Conservation (phyloP, 345 rosid species). For the Moringa oleifera region DNA sequence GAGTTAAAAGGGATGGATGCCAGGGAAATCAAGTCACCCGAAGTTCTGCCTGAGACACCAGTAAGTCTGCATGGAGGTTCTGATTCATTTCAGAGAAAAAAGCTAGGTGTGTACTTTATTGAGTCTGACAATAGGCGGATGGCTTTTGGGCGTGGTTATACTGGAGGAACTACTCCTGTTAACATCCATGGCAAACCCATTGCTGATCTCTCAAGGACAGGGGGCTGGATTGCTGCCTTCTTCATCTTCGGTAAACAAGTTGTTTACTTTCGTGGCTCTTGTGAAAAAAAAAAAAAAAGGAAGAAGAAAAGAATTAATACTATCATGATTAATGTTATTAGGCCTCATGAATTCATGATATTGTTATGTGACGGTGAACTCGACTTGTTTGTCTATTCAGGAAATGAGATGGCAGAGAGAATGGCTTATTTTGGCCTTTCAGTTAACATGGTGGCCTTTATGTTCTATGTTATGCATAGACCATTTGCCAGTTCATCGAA, state of each 20-base stretch:
- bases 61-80: slow-evolving; percentile 24
- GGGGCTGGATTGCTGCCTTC: slow-evolving; percentile 87
- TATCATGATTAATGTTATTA: no score
- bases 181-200: slow-evolving; percentile 79
- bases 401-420: slow-evolving; percentile 95
- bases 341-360: no score
- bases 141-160: slow-evolving; percentile 76
- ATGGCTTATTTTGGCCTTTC: slow-evolving; percentile 93
- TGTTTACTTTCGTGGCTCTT: background rate
- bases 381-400: slow-evolving; percentile 24
- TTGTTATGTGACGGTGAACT: background rate
- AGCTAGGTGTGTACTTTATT: slow-evolving; percentile 56
- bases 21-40: slow-evolving; percentile 59
- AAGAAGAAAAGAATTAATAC: no score
- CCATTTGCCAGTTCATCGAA: slow-evolving; percentile 82
- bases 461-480: slow-evolving; percentile 85
- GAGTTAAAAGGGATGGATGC: slow-evolving; percentile 35
- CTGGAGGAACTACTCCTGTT: slow-evolving; percentile 83
- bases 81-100: slow-evolving; percentile 43
- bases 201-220: slow-evolving; percentile 71
- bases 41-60: slow-evolving; percentile 31
- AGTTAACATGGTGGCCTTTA: slow-evolving; percentile 90
- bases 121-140: slow-evolving; percentile 80
- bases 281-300: no score
- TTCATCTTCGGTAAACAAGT: slow-evolving; percentile 70